phyloP scores from a whole-genome alignment of 2,329 filamentous ascomycete species.

The Penicillium occitanis region DNA sequence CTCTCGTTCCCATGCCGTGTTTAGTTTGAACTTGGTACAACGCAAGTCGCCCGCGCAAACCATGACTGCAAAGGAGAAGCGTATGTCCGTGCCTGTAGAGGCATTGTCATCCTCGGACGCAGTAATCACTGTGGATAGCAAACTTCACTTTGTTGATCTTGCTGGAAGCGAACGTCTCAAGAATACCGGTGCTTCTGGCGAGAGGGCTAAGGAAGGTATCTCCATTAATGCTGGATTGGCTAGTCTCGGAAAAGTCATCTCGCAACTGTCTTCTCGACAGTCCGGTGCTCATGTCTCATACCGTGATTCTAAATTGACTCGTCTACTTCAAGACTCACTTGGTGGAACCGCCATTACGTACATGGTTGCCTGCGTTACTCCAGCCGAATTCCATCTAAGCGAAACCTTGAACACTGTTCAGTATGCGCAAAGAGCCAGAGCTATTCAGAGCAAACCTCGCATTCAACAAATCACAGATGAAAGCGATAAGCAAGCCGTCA shows the following conservation, averaged over 20 bases:
- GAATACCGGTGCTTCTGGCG: conserved; percentile 93
- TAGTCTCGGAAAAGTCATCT: conserved; percentile 95
- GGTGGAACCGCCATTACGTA: conserved; percentile 98
- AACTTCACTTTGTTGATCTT: conserved; percentile 96
- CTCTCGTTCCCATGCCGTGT: conserved; percentile 94
- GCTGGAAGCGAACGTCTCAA: conserved; percentile 95
- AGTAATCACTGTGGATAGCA: conserved; percentile 89
- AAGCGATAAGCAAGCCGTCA: conserved; percentile 87
- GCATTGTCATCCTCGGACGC: conserved; percentile 63
- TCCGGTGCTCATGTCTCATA: conserved; percentile 92
- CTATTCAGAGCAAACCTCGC: conserved; percentile 94
- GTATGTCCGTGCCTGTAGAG: conserved; percentile 82
- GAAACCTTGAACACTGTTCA: conserved; percentile 97
- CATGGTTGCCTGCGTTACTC: conserved; percentile 98
- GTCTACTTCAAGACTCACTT: conserved; percentile 90
- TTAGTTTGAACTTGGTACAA: conserved; percentile 87
- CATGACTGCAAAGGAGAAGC: conserved; percentile 68
- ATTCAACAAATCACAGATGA: conserved; percentile 90
- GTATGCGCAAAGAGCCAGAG: conserved; percentile 91
- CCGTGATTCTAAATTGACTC: conserved; percentile 94
- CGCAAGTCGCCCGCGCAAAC: conserved; percentile 58
- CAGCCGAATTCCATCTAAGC: conserved; percentile 93
- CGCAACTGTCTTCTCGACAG: conserved; percentile 88
- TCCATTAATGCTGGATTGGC: conserved; percentile 97
- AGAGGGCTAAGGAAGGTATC: conserved; percentile 92